Evolutionary conservation across 1,284 basidiomycete genomes (phyloP), one percentile per base, ranked within the genome.

Genomic region (Cryptococcus maquisensis): DNA sequence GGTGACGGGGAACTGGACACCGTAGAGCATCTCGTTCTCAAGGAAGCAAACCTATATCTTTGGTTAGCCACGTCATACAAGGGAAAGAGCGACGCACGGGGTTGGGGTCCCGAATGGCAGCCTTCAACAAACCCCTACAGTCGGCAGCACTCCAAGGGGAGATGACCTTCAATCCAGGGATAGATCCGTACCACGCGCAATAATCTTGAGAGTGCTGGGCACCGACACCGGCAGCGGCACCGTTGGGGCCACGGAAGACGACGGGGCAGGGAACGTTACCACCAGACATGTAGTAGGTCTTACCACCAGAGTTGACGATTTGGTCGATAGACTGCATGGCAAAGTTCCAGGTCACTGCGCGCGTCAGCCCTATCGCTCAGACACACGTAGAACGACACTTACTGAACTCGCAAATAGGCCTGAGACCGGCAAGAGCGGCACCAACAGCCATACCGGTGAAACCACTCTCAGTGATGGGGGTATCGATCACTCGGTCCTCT

Each of bases 231-330:
- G 93, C 80, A 51, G 96, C 96, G 55, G 96, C 96, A 77, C 96
- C 96, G 78, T 99, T 99, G 59, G 96, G 96, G 56, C 96, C 96
- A 80, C 96, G 92, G 87, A 99, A 99, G 55, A 97, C 93, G 64
- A 99, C 88, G 28, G 96, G 93, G 81, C 95, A 98, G 13, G 91
- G 89, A 21, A 96, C 91, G 72, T 93, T 96, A 65, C 96, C 96
- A 60, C 94, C 96, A 44, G 94, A 98, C 96, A 99, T 99, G 85
- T 99, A 99, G 80, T 97, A 93, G 12, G 96, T 98, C 83, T 98
- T 99, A 65, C 90, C 96, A 57, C 89, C 96, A n/a, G 94, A 98
- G 85, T 99, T 99, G 78, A 99, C 90, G 65, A 99, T 98, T 77
- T 99, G 96, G 79, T 99, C 96, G 74, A 99, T 98, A 60, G 95